Evolutionary conservation across 1,284 basidiomycete species (phyloP).

Genomic region (Fomitopsis pinicola): DNA sequence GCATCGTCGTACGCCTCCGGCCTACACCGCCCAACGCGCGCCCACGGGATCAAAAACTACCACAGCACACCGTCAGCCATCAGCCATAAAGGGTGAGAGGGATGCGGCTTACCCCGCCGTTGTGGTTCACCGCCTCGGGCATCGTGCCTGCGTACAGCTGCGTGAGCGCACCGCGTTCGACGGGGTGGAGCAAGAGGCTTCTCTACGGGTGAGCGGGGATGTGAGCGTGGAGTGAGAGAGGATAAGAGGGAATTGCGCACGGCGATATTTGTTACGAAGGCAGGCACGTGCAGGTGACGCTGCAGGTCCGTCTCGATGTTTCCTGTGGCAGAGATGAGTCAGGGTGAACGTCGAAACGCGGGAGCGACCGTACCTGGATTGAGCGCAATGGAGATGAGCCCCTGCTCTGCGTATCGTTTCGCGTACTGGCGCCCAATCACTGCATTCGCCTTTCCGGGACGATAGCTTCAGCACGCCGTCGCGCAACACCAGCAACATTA

Average conservation of each 20-base stretch:
- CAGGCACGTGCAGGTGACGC: constrained; percentile 7
- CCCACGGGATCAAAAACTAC: constrained; percentile 36
- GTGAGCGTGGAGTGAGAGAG: no score
- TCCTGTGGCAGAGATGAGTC: constrained; percentile 7
- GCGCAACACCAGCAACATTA: no score
- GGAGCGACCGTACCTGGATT: constrained; percentile 29
- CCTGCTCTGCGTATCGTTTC: constrained; percentile 42
- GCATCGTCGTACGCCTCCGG: constrained; percentile 24
- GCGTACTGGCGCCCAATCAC: constrained; percentile 45
- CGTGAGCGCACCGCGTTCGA: constrained; percentile 17
- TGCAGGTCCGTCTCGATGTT: constrained; percentile 6
- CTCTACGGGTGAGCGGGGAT: background rate
- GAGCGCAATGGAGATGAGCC: constrained; percentile 44
- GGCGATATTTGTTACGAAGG: background rate
- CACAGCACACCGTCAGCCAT: background rate
- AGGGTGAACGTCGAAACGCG: background rate
- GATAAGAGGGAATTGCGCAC: no score
- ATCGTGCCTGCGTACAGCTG: constrained; percentile 23
- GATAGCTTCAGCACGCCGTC: no score
- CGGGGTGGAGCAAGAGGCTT: constrained; percentile 10
- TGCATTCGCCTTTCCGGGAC: constrained; percentile 37
- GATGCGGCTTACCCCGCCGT: constrained; percentile 17
- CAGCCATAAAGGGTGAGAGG: background rate
- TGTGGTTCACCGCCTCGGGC: constrained; percentile 18
- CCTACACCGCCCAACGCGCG: constrained; percentile 21